Percentiles rank a stretch among this genome's conserved stretches.
Evolutionary conservation across 192 early-diverging fungal genomes (phyloP).

Genomic region (Thoreauomyces humboldtii): DNA sequence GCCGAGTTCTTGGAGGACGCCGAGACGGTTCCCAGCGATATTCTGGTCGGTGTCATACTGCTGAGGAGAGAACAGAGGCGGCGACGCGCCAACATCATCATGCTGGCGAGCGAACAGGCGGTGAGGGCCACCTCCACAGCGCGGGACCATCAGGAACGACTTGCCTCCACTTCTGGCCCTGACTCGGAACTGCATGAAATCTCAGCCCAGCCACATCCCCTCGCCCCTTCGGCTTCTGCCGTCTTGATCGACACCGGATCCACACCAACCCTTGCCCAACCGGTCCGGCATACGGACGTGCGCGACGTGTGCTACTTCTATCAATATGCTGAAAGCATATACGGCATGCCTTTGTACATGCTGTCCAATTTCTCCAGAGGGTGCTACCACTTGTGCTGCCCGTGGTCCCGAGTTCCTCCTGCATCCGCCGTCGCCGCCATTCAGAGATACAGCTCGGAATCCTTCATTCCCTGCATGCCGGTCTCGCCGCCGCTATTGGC

Average conservation of each 20-base stretch:
- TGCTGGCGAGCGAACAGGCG: too few species aligned
- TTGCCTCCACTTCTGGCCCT: too few species aligned
- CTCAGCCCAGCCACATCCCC: too few species aligned
- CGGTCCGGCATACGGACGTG: conserved; percentile 20
- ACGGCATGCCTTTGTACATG: conserved; percentile 49
- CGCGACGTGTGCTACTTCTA: conserved; percentile 30
- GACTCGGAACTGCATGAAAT: too few species aligned
- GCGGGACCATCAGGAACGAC: too few species aligned
- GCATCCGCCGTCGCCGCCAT: conserved; percentile 20
- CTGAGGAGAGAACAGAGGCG: conserved; percentile 30
- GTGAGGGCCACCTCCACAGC: too few species aligned
- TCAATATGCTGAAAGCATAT: conserved; percentile 47
- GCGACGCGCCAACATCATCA: not conserved
- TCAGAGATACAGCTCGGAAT: conserved; percentile 11
- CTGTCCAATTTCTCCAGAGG: conserved; percentile 36
- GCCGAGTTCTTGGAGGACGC: conserved; percentile 43
- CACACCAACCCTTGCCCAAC: not conserved
- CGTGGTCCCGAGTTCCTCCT: conserved; percentile 22
- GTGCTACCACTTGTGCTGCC: conserved; percentile 31
- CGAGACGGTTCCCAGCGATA: conserved; percentile 37
- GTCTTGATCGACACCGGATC: too few species aligned
- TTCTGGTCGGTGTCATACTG: conserved; percentile 39
- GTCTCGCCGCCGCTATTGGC: conserved; percentile 11
- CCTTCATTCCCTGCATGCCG: conserved; percentile 24
- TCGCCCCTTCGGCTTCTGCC: too few species aligned